Evolutionary conservation across 306 rosid species (phyloP), one percentile per base, ranked within the genome.

Genomic region (Trifolium repens): DNA sequence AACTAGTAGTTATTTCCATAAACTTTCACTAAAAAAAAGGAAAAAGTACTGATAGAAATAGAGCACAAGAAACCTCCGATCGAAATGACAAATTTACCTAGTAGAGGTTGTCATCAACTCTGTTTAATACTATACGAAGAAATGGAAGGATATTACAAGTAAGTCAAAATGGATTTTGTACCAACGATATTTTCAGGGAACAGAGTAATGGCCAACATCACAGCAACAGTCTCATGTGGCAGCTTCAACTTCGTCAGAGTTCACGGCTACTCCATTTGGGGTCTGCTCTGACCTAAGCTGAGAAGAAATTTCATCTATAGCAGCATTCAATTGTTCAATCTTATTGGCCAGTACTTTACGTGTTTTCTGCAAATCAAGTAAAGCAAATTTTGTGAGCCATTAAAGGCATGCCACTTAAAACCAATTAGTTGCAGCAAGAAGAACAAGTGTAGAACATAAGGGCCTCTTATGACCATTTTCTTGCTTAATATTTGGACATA

Each of bases 251-350:
- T 89, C 96, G 67, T 90, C 97, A 5, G 94, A 80, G 80, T 72
- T 86, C 79, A 81, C 87, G 37, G 89, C 90, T 43, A 82, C 89
- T 58, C 91, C 94, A 78, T 90, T 89, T 57, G 94, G 81, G 58
- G 76, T 78, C 32, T 89, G 89, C 74, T 84, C 89, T 58, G 94
- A 58, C 27, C 87, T 81, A 70, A 87, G 88, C 89, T 94, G 93
- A 70, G 92, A 43, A 77, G 99, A 90, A 85, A 94, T 93, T 70
- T 83, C 97, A 83, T 94, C 99, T 78, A 94, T 94, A 49, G 99
- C 96, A 74, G 94, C 81, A 71, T 89, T 94, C 79, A 94, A 85
- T 80, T 92, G 93, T 13, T 88, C 97, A 54, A 94, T 94, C 90
- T 92, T 94, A 73, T 82, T 84, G 8, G 99, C 83, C 86, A 94